Conservation (phyloP, 139 green algal species). For the Micractinium sp. region DNA sequence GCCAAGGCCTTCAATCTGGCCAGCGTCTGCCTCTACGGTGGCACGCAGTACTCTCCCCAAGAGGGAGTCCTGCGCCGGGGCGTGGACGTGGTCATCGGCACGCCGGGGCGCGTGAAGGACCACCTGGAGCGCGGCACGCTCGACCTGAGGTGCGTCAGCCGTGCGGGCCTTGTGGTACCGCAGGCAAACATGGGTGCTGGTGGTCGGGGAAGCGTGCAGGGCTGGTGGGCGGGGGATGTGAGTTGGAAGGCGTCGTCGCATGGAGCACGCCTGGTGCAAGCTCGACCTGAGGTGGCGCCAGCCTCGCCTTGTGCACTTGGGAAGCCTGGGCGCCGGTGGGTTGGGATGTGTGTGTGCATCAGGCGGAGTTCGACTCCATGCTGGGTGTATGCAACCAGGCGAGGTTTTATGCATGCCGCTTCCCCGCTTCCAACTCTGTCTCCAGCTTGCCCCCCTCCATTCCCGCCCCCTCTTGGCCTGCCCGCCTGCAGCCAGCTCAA, state of each 20-base stretch:
- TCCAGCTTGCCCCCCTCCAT: not conserved
- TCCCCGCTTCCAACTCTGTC: not conserved
- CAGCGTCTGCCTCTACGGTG: slow-evolving; percentile 94
- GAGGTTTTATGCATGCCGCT: too few species aligned
- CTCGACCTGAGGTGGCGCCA: too few species aligned
- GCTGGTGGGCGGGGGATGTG: too few species aligned
- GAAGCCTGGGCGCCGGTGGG: too few species aligned
- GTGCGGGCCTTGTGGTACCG: not conserved
- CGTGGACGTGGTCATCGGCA: slow-evolving; percentile 97
- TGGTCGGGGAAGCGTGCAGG: not conserved
- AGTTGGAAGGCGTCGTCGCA: too few species aligned
- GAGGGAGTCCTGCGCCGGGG: slow-evolving; percentile 81
- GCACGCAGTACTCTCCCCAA: slow-evolving; percentile 79
- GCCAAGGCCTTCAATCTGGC: slow-evolving; percentile 74
- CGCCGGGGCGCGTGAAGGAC: slow-evolving; percentile 95
- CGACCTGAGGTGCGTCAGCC: slow-evolving; percentile 60
- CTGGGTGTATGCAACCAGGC: too few species aligned
- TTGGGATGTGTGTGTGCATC: too few species aligned
- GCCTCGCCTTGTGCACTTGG: too few species aligned
- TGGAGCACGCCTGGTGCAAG: too few species aligned
- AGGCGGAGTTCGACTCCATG: too few species aligned
- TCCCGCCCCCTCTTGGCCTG: not conserved
- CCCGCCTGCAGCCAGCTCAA: not conserved
- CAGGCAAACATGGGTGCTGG: not conserved
- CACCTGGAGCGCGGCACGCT: slow-evolving; percentile 89